These are phyloP conservation scores for Neurospora sp. DNA, from an alignment of 495 filamentous ascomycete species.

Conservation along the genomic window DNA sequence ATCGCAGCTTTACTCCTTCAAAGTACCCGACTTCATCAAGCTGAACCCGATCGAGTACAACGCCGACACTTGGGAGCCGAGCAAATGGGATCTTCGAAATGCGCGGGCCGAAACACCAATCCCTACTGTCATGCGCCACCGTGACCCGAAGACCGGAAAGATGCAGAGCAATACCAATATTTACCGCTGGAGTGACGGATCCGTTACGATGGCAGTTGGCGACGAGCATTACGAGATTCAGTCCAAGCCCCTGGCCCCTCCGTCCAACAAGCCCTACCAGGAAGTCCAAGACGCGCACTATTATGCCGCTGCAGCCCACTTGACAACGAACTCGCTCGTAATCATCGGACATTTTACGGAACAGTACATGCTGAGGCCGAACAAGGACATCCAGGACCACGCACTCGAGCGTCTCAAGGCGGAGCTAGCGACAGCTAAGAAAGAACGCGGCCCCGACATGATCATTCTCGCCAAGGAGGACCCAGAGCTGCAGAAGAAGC, in stretches of 20 bases:
- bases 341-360: conserved; percentile 74
- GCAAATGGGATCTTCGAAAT: conserved; percentile 37
- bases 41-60: conserved; percentile 67
- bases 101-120: conserved; percentile 27
- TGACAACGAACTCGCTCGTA: conserved; percentile 58
- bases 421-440: conserved; percentile 51
- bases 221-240: conserved; percentile 70
- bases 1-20: conserved; percentile 62
- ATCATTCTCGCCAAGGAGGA: conserved; percentile 58
- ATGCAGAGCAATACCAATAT: conserved; percentile 70
- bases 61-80: conserved; percentile 52
- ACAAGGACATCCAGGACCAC: conserved; percentile 60
- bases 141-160: conserved; percentile 31
- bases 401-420: conserved; percentile 67
- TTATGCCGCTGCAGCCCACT: conserved; percentile 67
- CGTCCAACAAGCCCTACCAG: conserved; percentile 48
- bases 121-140: conserved; percentile 29
- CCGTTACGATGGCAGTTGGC: conserved; percentile 63
- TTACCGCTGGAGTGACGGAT: conserved; percentile 77
- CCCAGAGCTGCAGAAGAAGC: conserved; percentile 66
- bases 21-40: conserved; percentile 69
- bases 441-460: conserved; percentile 37
- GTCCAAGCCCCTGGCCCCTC: conserved; percentile 64
- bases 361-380: conserved; percentile 60
- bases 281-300: conserved; percentile 66